phyloP scores from a whole-genome alignment of 768 basidiomycete genomes.

The Psilocybe cyanescens region DNA sequence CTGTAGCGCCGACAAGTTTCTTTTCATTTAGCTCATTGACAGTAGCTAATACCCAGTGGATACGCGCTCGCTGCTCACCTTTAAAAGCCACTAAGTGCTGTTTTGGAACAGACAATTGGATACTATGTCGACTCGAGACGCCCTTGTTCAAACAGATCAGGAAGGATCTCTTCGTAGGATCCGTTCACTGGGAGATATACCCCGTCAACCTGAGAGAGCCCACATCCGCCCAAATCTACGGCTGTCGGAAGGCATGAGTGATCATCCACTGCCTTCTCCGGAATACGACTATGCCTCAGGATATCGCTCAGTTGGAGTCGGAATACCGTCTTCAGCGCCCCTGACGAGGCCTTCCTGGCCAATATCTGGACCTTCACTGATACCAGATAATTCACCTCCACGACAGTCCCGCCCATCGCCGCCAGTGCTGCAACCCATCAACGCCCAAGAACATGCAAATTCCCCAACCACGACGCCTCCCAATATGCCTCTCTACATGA shows the following conservation, averaged over 20 bases:
- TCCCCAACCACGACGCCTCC: constrained; percentile 21
- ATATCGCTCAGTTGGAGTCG: neutral
- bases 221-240: constrained; percentile 9
- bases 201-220: constrained; percentile 30
- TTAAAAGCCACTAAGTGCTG: no score
- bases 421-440: neutral
- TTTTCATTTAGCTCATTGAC: no score
- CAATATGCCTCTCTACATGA: constrained; percentile 26
- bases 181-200: constrained; percentile 44
- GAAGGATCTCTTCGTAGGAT: constrained; percentile 36
- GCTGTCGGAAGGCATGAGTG: constrained; percentile 4
- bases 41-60: no score
- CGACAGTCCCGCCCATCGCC: neutral
- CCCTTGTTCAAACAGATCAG: constrained; percentile 10
- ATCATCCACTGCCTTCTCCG: neutral
- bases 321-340: neutral
- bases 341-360: neutral
- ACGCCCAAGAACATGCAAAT: constrained; percentile 4
- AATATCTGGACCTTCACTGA: neutral
- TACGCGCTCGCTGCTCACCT: no score
- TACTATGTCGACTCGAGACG: constrained; percentile 25
- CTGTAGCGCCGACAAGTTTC: no score
- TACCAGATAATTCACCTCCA: neutral
- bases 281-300: neutral
- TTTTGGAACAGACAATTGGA: neutral